These are phyloP conservation scores for Ophiostoma fasciatum DNA, from an alignment of 2,329 filamentous ascomycete genomes.

Conservation along the genomic window DNA sequence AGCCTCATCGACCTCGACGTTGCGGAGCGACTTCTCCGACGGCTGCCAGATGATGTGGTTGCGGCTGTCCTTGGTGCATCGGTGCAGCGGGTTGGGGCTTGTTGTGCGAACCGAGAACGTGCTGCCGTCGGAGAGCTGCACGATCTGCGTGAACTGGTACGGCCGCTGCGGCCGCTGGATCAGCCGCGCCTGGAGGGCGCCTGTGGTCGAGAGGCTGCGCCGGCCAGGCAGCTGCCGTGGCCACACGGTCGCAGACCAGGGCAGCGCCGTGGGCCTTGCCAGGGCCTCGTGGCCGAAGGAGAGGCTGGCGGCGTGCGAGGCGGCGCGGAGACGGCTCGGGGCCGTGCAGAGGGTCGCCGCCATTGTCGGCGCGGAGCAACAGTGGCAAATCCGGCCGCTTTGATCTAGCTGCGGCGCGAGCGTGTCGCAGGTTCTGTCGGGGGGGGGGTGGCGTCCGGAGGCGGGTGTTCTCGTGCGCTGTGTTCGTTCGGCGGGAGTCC, in stretches of 20 bases:
- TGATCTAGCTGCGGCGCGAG: no score
- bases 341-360: constrained; percentile 1
- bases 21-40: constrained; percentile 60
- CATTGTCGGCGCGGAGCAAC: constrained; percentile 2
- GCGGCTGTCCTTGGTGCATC: constrained; percentile 62
- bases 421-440: no score
- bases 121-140: constrained; percentile 82
- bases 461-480: no score
- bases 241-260: neutral
- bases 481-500: no score
- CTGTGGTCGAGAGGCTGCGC: constrained; percentile 18
- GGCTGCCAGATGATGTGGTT: constrained; percentile 92
- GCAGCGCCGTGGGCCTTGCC: neutral
- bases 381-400: neutral
- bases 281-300: neutral
- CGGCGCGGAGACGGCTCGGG: constrained; percentile 1
- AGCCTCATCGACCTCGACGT: constrained; percentile 90
- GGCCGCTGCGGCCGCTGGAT: constrained; percentile 78
- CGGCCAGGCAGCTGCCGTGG: constrained; percentile 1
- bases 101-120: constrained; percentile 71
- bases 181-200: constrained; percentile 64
- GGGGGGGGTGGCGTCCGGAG: no score
- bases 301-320: neutral
- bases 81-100: constrained; percentile 47
- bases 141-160: constrained; percentile 93